A percentile compares a stretch with the other conserved stretches of the same genome.
These are phyloP conservation scores for Allium cepa DNA, from an alignment of 106 monocot species.

Conservation along the genomic window DNA sequence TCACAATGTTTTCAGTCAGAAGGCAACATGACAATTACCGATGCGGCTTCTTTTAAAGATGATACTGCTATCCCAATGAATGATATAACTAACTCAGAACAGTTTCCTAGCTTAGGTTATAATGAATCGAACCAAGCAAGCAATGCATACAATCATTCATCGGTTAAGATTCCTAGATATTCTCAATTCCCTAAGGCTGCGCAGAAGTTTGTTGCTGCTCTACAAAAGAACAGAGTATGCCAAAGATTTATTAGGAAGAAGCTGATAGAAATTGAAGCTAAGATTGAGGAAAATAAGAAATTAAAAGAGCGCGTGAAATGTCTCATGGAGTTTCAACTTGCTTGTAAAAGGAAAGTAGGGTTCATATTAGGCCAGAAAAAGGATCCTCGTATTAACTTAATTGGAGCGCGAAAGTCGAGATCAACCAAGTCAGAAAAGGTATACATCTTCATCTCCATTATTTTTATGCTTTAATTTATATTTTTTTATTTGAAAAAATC, in stretches of 20 bases:
- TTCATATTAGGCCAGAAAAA: conserved; percentile 35
- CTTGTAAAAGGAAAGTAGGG: conserved; percentile 33
- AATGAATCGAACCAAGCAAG: conserved; percentile 3
- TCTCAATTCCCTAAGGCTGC: conserved; percentile 57
- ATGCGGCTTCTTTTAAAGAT: conserved; percentile 9
- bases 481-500: neutral
- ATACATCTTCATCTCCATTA: neutral
- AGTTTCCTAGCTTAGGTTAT: neutral
- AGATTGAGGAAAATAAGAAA: conserved; percentile 71
- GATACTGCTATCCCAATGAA: neutral
- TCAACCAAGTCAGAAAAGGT: conserved; percentile 21
- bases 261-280: conserved; percentile 81
- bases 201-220: conserved; percentile 61
- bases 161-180: neutral
- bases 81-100: neutral
- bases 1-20: conserved; percentile 7
- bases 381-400: conserved; percentile 74
- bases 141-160: neutral
- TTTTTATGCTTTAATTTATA: neutral
- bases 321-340: conserved; percentile 66
- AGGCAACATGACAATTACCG: conserved; percentile 2
- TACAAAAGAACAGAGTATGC: conserved; percentile 80
- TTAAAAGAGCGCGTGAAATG: conserved; percentile 74
- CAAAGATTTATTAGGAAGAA: conserved; percentile 81
- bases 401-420: conserved; percentile 38